Percentiles rank a stretch among this genome's conserved stretches.
Evolutionary conservation across 2,329 filamentous ascomycete species (phyloP).

Genomic region (Hypoxylon rubiginosum): DNA sequence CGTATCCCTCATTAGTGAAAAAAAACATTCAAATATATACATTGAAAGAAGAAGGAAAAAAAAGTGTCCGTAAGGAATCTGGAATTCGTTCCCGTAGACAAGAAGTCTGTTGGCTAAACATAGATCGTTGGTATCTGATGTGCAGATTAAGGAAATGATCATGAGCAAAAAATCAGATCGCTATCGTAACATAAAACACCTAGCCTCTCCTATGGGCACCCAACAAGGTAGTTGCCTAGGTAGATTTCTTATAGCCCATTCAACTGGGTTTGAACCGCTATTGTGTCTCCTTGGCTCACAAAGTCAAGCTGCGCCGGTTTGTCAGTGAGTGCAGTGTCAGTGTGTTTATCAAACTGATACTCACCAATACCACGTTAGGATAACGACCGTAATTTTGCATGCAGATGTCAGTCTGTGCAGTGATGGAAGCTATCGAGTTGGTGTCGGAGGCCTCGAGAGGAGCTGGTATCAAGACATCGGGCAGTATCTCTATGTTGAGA

Average conservation of each 20-base stretch:
- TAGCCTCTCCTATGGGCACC: no score
- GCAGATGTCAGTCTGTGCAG: slow-evolving; percentile 57
- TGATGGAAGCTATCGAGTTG: slow-evolving; percentile 62
- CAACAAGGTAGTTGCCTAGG: no score
- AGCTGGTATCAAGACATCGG: slow-evolving; percentile 55
- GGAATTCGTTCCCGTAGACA: not conserved
- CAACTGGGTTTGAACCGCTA: slow-evolving; percentile 55
- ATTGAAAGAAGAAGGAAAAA: no score
- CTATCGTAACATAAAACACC: not conserved
- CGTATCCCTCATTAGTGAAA: no score
- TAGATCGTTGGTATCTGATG: no score
- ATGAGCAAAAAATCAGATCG: not conserved
- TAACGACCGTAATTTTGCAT: slow-evolving; percentile 47
- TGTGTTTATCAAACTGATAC: slow-evolving; percentile 25
- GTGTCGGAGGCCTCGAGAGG: slow-evolving; percentile 54
- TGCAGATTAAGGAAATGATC: not conserved
- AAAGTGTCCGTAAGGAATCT: not conserved
- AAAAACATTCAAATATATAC: no score
- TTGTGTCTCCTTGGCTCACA: slow-evolving; percentile 57
- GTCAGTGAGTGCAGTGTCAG: slow-evolving; percentile 18
- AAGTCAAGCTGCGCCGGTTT: slow-evolving; percentile 58
- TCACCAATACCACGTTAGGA: slow-evolving; percentile 58
- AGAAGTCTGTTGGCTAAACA: not conserved
- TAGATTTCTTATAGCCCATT: slow-evolving; percentile 52
- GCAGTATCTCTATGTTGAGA: slow-evolving; percentile 50